phyloP scores from a whole-genome alignment of 176 grass and related monocot species.

The Leersia perrieri region DNA sequence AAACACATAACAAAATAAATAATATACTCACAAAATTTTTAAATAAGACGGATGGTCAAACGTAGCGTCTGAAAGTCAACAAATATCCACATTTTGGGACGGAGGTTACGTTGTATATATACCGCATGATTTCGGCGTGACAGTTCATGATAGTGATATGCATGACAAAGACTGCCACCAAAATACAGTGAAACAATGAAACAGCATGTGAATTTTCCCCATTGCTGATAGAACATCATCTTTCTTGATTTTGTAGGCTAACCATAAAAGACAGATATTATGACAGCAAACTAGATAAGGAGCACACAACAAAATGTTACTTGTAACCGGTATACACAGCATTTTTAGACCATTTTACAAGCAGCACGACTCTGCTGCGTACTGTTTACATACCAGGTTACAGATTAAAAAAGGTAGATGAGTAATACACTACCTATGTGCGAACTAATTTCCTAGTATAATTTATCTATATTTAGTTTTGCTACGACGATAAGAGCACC shows the following conservation, averaged over 20 bases:
- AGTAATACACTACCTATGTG: background rate
- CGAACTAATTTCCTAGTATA: background rate
- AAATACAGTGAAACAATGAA: background rate
- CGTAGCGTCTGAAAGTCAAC: no score
- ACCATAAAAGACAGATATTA: background rate
- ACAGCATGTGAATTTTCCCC: background rate
- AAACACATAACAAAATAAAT: no score
- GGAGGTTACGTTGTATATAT: no score
- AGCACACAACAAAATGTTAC: conserved; percentile 14
- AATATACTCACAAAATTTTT: no score
- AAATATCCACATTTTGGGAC: no score
- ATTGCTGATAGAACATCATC: background rate
- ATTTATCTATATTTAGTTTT: conserved; percentile 27
- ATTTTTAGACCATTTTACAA: conserved; percentile 24
- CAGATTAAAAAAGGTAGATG: background rate
- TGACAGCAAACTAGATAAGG: background rate
- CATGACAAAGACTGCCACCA: background rate
- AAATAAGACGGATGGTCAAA: no score
- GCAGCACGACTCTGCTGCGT: conserved; percentile 8
- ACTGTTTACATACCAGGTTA: conserved; percentile 22
- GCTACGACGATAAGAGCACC: background rate
- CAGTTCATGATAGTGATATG: background rate
- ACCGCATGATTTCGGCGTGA: background rate
- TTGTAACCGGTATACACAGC: conserved; percentile 19
- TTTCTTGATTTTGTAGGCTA: background rate